A percentile compares a stretch with the other conserved stretches of the same genome.
These are phyloP conservation scores for Alternaria triticimaculans DNA, from an alignment of 2,329 filamentous ascomycete species.

Conservation along the genomic window DNA sequence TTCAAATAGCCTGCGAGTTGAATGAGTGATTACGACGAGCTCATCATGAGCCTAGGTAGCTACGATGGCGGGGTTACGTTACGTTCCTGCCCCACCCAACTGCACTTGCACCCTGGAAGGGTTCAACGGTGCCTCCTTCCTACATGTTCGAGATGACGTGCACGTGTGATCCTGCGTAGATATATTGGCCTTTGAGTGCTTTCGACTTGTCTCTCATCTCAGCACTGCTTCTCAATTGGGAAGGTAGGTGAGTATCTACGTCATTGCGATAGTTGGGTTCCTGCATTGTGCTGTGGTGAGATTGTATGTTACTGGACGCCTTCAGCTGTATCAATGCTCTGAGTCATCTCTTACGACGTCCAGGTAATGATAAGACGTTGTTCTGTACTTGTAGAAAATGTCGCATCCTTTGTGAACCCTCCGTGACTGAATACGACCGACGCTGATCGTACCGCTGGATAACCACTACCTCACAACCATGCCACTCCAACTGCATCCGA, in stretches of 20 bases:
- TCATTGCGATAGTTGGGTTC: background rate
- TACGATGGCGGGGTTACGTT: background rate
- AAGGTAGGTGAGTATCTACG: background rate
- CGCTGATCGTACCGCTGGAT: accelerated
- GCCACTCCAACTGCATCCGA: constrained; percentile 31
- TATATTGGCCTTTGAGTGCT: background rate
- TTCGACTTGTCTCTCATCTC: background rate
- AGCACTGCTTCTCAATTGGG: background rate
- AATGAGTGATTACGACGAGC: background rate
- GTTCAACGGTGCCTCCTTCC: background rate
- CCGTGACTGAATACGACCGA: background rate
- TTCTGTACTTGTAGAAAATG: background rate
- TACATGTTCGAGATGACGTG: background rate
- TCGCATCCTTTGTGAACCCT: background rate
- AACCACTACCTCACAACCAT: constrained; percentile 12
- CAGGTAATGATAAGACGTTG: background rate
- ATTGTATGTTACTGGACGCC: background rate
- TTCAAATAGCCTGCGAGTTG: too few species aligned
- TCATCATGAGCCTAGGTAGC: background rate
- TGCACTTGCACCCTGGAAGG: background rate
- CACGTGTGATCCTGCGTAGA: background rate
- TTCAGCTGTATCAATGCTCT: background rate
- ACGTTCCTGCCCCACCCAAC: background rate
- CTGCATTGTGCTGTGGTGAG: background rate
- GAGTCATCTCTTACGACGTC: background rate